Evolutionary conservation across 495 filamentous ascomycete genomes (phyloP).

Genomic region (Podospora pseudoanserina): DNA sequence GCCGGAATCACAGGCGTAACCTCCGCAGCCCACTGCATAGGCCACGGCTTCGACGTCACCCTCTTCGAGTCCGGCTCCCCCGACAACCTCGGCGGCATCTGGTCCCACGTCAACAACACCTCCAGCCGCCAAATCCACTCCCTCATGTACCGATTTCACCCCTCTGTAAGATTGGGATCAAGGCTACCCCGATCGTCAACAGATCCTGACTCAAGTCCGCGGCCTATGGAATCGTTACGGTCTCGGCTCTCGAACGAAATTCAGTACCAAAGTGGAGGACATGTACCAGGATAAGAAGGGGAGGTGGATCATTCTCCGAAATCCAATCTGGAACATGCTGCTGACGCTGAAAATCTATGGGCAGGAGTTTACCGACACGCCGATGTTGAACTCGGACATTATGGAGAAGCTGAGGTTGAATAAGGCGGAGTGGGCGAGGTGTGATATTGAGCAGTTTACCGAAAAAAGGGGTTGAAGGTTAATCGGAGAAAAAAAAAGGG

Average conservation of each 20-base stretch:
- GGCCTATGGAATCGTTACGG: slow-evolving; percentile 73
- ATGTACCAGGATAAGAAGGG: slow-evolving; percentile 65
- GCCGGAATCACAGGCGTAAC: slow-evolving; percentile 80
- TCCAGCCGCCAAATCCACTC: slow-evolving; percentile 79
- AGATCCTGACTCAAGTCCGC: slow-evolving; percentile 68
- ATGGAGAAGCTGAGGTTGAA: slow-evolving; percentile 72
- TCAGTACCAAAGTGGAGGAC: slow-evolving; percentile 63
- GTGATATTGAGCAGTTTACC: slow-evolving; percentile 67
- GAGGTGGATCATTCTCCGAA: slow-evolving; percentile 80
- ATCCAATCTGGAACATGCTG: slow-evolving; percentile 67
- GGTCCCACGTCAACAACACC: slow-evolving; percentile 77
- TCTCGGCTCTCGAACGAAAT: slow-evolving; percentile 65
- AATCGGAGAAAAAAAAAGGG: slow-evolving; percentile 67
- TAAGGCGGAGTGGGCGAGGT: slow-evolving; percentile 74
- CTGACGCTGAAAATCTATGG: slow-evolving; percentile 77
- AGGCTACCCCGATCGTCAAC: slow-evolving; percentile 69
- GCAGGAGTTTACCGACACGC: slow-evolving; percentile 75
- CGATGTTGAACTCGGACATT: slow-evolving; percentile 81
- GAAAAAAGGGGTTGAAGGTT: slow-evolving; percentile 62
- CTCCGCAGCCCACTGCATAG: slow-evolving; percentile 77
- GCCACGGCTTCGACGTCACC: slow-evolving; percentile 78
- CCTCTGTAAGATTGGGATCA: slow-evolving; percentile 70
- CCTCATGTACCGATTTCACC: slow-evolving; percentile 86
- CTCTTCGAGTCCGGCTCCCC: slow-evolving; percentile 69
- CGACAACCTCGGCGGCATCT: slow-evolving; percentile 72